phyloP scores from a whole-genome alignment of 2,329 filamentous ascomycete genomes.

The Geosmithia morbida region DNA sequence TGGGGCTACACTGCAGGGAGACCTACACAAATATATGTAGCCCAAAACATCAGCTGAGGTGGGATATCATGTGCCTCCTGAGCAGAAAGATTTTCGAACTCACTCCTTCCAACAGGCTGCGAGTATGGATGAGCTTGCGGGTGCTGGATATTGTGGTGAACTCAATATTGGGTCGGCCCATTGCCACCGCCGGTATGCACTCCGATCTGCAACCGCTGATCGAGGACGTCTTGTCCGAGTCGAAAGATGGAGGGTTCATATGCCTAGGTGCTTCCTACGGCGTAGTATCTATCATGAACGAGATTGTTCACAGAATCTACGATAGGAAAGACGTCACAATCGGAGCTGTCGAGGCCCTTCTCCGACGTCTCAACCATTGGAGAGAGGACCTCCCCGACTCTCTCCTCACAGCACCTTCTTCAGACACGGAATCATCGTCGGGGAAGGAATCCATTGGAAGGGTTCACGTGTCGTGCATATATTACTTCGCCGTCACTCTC shows the following conservation, averaged over 20 bases:
- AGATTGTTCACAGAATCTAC: conserved; percentile 26
- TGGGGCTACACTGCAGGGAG: conserved; percentile 34
- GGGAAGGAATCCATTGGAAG: conserved; percentile 27
- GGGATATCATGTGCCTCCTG: conserved; percentile 1
- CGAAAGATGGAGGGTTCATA: conserved; percentile 10
- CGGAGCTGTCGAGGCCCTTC: conserved; percentile 20
- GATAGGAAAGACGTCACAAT: conserved; percentile 17
- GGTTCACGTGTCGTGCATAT: conserved; percentile 39
- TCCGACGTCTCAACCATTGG: conserved; percentile 28
- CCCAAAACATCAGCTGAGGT: conserved; percentile 8
- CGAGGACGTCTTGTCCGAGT: conserved; percentile 7
- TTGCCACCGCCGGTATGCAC: conserved; percentile 16
- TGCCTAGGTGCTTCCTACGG: conserved; percentile 24
- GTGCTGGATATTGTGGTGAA: conserved; percentile 22
- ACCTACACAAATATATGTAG: conserved; percentile 11
- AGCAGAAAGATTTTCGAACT: background rate
- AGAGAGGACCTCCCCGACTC: conserved; percentile 25
- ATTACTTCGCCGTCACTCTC: conserved; percentile 44
- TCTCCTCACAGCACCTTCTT: conserved; percentile 8
- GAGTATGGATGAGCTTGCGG: conserved; percentile 21
- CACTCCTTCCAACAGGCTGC: conserved; percentile 9
- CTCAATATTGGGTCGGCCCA: conserved; percentile 21
- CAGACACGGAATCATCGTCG: background rate
- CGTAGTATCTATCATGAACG: conserved; percentile 26
- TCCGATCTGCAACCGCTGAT: conserved; percentile 10